Evolutionary conservation across 2,329 filamentous ascomycete species (phyloP), one percentile per base, ranked within the genome.

Genomic region (Epichloe brachyelytri): DNA sequence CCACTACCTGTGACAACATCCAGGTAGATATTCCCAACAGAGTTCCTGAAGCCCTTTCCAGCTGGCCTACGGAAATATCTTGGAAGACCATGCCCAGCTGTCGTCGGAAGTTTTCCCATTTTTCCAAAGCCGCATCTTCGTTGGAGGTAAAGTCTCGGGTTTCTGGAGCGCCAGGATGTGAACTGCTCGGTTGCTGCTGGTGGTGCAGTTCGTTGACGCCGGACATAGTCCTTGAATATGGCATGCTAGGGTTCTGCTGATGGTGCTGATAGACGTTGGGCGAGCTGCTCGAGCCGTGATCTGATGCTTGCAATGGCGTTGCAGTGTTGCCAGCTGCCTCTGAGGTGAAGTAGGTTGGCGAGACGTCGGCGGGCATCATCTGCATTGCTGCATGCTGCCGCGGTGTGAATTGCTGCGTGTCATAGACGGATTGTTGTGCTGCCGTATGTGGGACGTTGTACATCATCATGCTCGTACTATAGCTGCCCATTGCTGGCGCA

Each of bases 351-450:
- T 93, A 95, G 63, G 85, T 83, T 71, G 83, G 76, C 63, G 83
- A 59, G 46, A 68, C 65, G 48, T 68, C 66, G 6, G 63, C 63
- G 39, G 64, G 57, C 65, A 80, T 74, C 70, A 88, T 86, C 65
- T 88, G 85, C 70, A 93, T 79, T 54, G 78, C 80, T 75, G 85
- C 80, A 70, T 84, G 79, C 64, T 88, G 86, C 72, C 85, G 83
- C 59, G 82, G 73, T 62, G 83, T 77, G 71, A 88, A 94, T 63
- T 83, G 83, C 65, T 83, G 80, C 63, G 80, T 72, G 68, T 91
- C 86, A 71, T 94, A 95, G 69, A 84, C 74, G 71, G 79, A 66
- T 70, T 72, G 73, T 69, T 80, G 78, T 56, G 75, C 70, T 55
- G 71, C 73, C 61, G 80, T 72, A 64, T 83, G 82, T 63, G 77